Conservation (phyloP, 345 rosid species). For the Camelina laxa region DNA sequence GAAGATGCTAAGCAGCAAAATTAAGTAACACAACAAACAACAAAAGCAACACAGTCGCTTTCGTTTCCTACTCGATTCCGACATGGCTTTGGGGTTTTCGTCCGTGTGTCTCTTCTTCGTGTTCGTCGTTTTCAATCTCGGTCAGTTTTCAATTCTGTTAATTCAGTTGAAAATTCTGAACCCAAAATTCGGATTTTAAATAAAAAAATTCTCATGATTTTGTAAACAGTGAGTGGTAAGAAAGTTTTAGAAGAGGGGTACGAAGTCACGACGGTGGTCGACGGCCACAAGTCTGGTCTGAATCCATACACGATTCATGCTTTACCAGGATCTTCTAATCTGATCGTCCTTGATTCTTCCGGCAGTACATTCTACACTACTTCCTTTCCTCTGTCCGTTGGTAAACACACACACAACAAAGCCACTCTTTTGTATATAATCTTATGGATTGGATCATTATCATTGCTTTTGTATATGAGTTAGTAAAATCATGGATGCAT, state of each 20-base stretch:
- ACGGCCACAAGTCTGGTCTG: constrained; percentile 54
- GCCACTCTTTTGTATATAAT: neutral
- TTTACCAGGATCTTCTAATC: constrained; percentile 54
- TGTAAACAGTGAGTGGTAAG: constrained; percentile 45
- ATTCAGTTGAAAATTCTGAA: neutral
- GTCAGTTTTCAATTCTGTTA: constrained; percentile 1
- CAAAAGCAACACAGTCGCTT: constrained; percentile 11
- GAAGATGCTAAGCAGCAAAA: constrained; percentile 35
- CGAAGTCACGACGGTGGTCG: constrained; percentile 59
- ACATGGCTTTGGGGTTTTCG: constrained; percentile 38
- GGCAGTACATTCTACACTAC: constrained; percentile 55
- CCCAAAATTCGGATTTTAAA: neutral
- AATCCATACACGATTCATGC: constrained; percentile 56
- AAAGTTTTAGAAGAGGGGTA: constrained; percentile 64
- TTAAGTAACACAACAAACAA: constrained; percentile 1
- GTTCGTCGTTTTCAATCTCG: constrained; percentile 38
- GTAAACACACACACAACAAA: constrained; percentile 32
- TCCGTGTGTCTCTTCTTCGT: constrained; percentile 25
- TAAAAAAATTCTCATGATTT: neutral
- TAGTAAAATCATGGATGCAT: neutral
- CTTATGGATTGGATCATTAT: neutral
- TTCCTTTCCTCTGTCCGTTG: constrained; percentile 57
- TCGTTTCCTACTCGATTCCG: constrained; percentile 12
- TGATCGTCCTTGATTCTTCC: constrained; percentile 57
- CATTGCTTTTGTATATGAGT: neutral